Base-by-base conservation (phyloP, 2,329 filamentous ascomycete species). In the Pseudogymnoascus sp. region DNA sequence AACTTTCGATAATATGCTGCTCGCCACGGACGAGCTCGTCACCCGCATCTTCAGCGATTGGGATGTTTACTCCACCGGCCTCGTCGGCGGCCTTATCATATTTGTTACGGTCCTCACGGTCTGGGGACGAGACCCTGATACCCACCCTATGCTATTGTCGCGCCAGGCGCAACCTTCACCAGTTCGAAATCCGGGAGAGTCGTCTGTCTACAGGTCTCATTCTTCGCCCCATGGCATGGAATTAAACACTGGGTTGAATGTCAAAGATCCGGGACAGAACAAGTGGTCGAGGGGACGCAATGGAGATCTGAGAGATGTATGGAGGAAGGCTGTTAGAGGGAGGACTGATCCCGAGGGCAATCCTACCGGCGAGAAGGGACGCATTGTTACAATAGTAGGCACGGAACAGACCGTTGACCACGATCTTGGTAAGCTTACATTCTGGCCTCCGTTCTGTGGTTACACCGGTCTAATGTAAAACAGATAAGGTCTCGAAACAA, bases 241-340 rank as follows among this genome's bases (percentile, higher is more conserved):
- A 7, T 82, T 96, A 46, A 88, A 88, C 69, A 78, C 82, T 38
- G 91, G 92, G 4, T 80, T 96, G 59, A 91, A 90, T 68, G 89
- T 97, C 63, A 93, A 91, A 77, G 89, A 92, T 62, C 78, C 88
- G 0, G 89, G 88, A 46, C 85, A 89, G 53, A 89, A 90, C 56
- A 91, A 91, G 76, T 97, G 93, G 90, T 83, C 89, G 8, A 80
- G 83, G 63, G 93, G 93, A 59, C 87, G 89, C 63, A 88, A 96
- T 74, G 95, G 95, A 50, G 93, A 99, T 70, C 79, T 99, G 67
- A 84, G 93, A 62, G 93, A 99, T 75, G 81, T 99, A 63, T 99
- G 95, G 95, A 85, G 88, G 67, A 84, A 84, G 71, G 89, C 86
- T 44, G 81, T 87, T 8, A 81, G 80, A 63, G 91, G 90, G 60